Conservation (phyloP, 2,329 filamentous ascomycete species). For the Pochonia chlamydosporia region DNA sequence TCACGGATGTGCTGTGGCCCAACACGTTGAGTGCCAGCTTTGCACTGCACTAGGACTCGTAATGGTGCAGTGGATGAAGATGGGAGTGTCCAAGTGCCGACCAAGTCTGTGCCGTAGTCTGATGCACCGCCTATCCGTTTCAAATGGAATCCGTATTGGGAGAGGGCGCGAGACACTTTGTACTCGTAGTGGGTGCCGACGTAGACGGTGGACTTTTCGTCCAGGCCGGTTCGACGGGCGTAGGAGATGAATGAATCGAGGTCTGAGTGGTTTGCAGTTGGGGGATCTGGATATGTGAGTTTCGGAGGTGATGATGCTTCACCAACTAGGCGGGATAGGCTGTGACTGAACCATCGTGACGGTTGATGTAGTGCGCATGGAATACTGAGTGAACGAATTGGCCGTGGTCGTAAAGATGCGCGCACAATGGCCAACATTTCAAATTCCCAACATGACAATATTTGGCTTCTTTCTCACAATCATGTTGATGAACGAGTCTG, state of each 20-base stretch:
- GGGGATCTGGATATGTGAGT: slow-evolving; percentile 37
- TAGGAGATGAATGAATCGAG: slow-evolving; percentile 61
- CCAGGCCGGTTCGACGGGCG: slow-evolving; percentile 50
- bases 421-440: background rate
- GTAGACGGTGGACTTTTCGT: slow-evolving; percentile 53
- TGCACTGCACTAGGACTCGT: slow-evolving; percentile 61
- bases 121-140: slow-evolving; percentile 58
- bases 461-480: too few species aligned
- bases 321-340: too few species aligned
- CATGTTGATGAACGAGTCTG: background rate
- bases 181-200: slow-evolving; percentile 77
- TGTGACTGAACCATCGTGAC: background rate
- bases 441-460: background rate
- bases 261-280: slow-evolving; percentile 52
- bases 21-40: slow-evolving; percentile 46
- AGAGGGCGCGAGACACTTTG: slow-evolving; percentile 50
- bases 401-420: background rate
- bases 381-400: background rate
- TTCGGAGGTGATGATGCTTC: background rate
- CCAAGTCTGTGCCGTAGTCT: slow-evolving; percentile 69
- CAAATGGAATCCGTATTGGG: slow-evolving; percentile 57
- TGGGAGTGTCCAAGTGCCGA: slow-evolving; percentile 62
- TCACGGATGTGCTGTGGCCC: slow-evolving; percentile 63
- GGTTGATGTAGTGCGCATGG: background rate
- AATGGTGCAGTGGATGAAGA: slow-evolving; percentile 25